phyloP scores from a whole-genome alignment of 2,329 filamentous ascomycete species.

The Aaosphaeria pasadenensis region DNA sequence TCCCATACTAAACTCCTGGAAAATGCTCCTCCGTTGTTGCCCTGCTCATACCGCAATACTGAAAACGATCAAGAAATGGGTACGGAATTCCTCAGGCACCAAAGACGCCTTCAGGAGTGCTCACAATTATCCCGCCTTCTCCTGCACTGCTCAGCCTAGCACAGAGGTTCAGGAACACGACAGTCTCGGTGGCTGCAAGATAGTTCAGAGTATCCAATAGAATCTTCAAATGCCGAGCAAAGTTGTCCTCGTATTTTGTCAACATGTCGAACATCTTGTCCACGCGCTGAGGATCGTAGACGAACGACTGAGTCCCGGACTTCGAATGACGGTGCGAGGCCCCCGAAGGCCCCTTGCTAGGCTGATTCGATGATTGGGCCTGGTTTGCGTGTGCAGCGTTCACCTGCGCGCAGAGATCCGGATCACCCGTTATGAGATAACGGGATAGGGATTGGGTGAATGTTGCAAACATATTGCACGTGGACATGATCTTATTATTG shows the following conservation, averaged over 20 bases:
- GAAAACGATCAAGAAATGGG: too few species aligned
- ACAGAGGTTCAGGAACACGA: constrained; percentile 85
- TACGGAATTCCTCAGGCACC: neutral
- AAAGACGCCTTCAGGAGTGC: constrained; percentile 9
- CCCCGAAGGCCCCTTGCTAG: constrained; percentile 8
- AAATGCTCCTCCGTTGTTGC: too few species aligned
- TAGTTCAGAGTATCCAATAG: constrained; percentile 93
- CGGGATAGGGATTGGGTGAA: constrained; percentile 85
- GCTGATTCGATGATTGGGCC: neutral
- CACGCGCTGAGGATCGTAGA: constrained; percentile 60
- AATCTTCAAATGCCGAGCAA: constrained; percentile 88
- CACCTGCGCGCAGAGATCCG: constrained; percentile 63
- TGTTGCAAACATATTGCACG: constrained; percentile 88
- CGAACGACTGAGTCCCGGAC: constrained; percentile 32
- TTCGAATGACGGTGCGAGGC: constrained; percentile 17
- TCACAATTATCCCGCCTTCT: constrained; percentile 53
- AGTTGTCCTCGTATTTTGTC: constrained; percentile 89
- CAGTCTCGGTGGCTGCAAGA: constrained; percentile 94
- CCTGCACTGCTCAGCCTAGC: constrained; percentile 78
- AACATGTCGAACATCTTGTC: constrained; percentile 83
- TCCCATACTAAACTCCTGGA: too few species aligned
- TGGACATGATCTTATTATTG: constrained; percentile 94
- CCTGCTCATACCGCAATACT: too few species aligned
- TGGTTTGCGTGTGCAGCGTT: constrained; percentile 52
- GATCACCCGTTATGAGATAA: constrained; percentile 79